A percentile compares a stretch with the other conserved stretches of the same genome.
phyloP scores from a whole-genome alignment of 2,329 filamentous ascomycete genomes.

The Colletotrichum endophyticum region DNA sequence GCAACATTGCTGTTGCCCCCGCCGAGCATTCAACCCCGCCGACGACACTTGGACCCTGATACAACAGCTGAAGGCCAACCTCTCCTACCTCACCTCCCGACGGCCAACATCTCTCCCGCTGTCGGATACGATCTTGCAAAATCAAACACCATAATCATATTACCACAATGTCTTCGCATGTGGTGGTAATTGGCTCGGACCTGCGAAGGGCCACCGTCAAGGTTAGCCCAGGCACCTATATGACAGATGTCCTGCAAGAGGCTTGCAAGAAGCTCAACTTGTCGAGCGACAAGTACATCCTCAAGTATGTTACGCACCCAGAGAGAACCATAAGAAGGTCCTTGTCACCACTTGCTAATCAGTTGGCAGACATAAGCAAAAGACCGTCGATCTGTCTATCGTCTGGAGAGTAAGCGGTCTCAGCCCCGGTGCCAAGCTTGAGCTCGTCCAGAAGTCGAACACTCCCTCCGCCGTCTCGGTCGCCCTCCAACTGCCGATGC shows the following conservation, averaged over 20 bases:
- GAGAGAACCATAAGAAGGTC: not conserved
- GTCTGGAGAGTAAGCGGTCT: conserved; percentile 86
- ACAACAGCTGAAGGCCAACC: not conserved
- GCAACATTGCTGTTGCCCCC: conserved; percentile 1
- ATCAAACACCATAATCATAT: not conserved
- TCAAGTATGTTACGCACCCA: conserved; percentile 67
- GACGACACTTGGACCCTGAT: not conserved
- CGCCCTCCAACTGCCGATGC: conserved; percentile 81
- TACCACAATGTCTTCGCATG: conserved; percentile 79
- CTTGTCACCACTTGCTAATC: not conserved
- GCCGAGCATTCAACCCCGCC: conserved; percentile 12
- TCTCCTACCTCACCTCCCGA: too few species aligned
- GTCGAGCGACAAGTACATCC: conserved; percentile 72
- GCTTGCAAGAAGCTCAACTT: conserved; percentile 84
- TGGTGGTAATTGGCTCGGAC: conserved; percentile 84
- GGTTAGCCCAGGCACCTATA: conserved; percentile 78
- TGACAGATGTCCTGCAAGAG: conserved; percentile 86
- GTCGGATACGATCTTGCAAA: not conserved
- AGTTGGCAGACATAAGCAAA: conserved; percentile 78
- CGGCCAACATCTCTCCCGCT: too few species aligned
- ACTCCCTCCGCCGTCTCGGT: conserved; percentile 87
- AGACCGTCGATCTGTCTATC: conserved; percentile 82
- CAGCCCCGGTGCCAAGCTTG: conserved; percentile 84
- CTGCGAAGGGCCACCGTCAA: conserved; percentile 82
- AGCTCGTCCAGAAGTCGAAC: conserved; percentile 86